These are phyloP conservation scores for Metschnikowia peoriensis DNA, from an alignment of 805 yeast genomes.

Conservation along the genomic window DNA sequence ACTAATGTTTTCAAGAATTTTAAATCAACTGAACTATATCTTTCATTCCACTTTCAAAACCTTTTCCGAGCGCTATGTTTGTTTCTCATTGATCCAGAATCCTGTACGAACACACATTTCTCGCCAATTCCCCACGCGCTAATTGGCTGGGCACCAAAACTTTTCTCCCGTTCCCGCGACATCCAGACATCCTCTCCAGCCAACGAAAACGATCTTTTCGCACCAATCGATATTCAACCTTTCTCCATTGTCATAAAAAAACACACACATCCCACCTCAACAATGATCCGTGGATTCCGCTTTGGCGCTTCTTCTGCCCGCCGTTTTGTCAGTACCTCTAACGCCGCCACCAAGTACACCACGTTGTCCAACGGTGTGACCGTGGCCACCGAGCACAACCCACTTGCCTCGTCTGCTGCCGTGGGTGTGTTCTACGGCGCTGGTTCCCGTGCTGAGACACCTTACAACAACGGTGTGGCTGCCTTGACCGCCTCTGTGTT, in stretches of 20 bases:
- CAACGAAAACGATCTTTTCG: neutral
- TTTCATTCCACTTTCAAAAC: neutral
- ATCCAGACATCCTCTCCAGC: neutral
- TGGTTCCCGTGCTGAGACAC: conserved; percentile 77
- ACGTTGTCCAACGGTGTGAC: conserved; percentile 72
- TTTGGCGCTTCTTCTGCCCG: conserved; percentile 35
- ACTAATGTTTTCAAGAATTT: neutral
- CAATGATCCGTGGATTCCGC: conserved; percentile 46
- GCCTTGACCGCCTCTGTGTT: conserved; percentile 57
- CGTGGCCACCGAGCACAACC: conserved; percentile 65
- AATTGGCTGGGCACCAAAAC: conserved; percentile 18
- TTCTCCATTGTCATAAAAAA: conserved; percentile 5
- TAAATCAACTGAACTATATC: too few relatives aligned
- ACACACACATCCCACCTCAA: conserved; percentile 1
- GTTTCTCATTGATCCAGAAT: neutral
- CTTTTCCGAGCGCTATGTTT: neutral
- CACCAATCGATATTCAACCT: conserved; percentile 13
- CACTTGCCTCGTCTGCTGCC: conserved; percentile 53
- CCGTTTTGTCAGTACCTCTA: conserved; percentile 59
- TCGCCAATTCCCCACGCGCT: conserved; percentile 17
- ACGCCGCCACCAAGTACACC: conserved; percentile 63
- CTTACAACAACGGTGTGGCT: conserved; percentile 80
- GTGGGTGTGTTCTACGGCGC: conserved; percentile 72
- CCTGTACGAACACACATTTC: conserved; percentile 13
- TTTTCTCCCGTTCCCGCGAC: conserved; percentile 1